Conservation (phyloP, 2,329 filamentous ascomycete genomes). For the Fusarium devonianum region DNA sequence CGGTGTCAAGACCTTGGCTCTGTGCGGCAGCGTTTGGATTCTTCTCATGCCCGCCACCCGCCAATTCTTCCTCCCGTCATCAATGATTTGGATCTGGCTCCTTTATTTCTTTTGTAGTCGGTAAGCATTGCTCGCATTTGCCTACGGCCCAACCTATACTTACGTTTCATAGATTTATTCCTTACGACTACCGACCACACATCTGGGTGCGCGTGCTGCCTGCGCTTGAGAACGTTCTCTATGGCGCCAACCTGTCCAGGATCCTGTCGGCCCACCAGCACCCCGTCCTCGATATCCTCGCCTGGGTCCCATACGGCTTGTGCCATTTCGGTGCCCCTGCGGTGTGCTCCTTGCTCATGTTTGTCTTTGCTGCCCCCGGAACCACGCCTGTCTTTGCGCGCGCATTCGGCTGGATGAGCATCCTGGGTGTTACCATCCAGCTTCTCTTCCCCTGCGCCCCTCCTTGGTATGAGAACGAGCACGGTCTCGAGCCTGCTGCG, state of each 20-base stretch:
- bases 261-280: constrained; percentile 91
- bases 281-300: constrained; percentile 82
- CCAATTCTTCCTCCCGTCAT: constrained; percentile 89
- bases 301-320: constrained; percentile 92
- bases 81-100: constrained; percentile 85
- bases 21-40: constrained; percentile 71
- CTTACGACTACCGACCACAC: constrained; percentile 84
- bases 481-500: constrained; percentile 88
- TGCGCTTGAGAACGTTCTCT: constrained; percentile 93
- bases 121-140: constrained; percentile 60
- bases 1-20: constrained; percentile 75
- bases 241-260: constrained; percentile 94
- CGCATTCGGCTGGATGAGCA: constrained; percentile 91
- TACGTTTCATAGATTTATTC: constrained; percentile 74
- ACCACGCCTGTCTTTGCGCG: constrained; percentile 85
- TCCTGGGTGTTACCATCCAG: constrained; percentile 86
- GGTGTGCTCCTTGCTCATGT: constrained; percentile 79
- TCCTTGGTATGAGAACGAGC: constrained; percentile 95
- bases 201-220: constrained; percentile 97
- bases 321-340: constrained; percentile 88
- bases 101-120: constrained; percentile 92
- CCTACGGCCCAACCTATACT: not conserved
- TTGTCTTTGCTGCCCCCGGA: constrained; percentile 87
- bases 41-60: constrained; percentile 83
- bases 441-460: constrained; percentile 92